Base-by-base conservation (phyloP, 495 filamentous ascomycete species). In the Zalerion maritima region DNA sequence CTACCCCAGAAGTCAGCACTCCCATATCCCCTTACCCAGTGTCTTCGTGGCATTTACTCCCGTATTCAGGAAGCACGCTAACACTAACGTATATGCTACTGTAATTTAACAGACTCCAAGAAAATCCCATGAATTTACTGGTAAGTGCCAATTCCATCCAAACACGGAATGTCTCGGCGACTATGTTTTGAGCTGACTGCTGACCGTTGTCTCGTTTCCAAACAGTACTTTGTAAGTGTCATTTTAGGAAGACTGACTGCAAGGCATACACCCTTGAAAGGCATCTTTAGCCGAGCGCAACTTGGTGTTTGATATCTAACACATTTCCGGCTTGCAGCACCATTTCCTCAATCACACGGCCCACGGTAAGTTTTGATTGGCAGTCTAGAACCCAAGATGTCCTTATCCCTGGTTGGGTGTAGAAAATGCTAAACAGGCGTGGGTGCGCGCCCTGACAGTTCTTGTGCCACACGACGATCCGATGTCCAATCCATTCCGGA, bases 261-360 rank as follows among this genome's bases (percentile, higher is more conserved):
- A n/a, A n/a, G n/a, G n/a, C n/a, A n/a, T n/a, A n/a, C n/a, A n/a
- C 25, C n/a, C 6, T 6, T 5, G 13, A 20, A 26, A 8, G 18
- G 7, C 17, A 24, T 1, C 8, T 34, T 26, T 24, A 32, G 23
- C 33, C 21, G 6, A n/a, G 10, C 22, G 7, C 21, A 6, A 31
- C 41, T 41, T 29, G 35, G 16, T 14, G 6, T 6, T 26, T 7
- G 16, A 16, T 14, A 29, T 24, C 16, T n/a, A n/a, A n/a, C n/a
- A n/a, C n/a, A n/a, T n/a, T n/a, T n/a, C n/a, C n/a, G n/a, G n/a
- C 26, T n/a, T 36, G 21, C 21, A 54, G 47, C 78, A 86, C 53
- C 79, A 84, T 50, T 86, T 84, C 49, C 52, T 84, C 32, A 78
- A 81, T 42, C 76, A 86, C 50, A 86, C 79, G 6, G 79, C 78